Percentiles rank a stretch among this genome's conserved stretches.
Evolutionary conservation across 768 basidiomycete species (phyloP).

Genomic region (Suillus subaureus): DNA sequence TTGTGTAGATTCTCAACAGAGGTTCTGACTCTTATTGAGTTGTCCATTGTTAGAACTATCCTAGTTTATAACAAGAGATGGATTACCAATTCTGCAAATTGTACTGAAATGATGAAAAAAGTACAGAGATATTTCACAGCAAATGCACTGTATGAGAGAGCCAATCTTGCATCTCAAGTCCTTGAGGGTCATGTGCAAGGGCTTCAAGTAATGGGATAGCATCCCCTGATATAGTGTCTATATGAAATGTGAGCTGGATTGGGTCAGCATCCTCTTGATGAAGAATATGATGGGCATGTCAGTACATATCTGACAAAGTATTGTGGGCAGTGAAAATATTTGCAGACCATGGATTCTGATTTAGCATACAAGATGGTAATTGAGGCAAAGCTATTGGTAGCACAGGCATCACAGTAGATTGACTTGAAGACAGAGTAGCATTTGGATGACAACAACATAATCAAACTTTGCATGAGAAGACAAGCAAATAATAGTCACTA

Average conservation of each 20-base stretch:
- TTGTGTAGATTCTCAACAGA: too few species aligned
- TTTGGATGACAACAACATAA: too few species aligned
- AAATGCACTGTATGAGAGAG: background rate
- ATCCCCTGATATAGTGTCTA: background rate
- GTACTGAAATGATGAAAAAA: background rate
- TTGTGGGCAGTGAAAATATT: background rate
- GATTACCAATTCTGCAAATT: background rate
- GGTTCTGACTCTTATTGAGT: too few species aligned
- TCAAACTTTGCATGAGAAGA: too few species aligned
- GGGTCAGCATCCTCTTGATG: background rate
- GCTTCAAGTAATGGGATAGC: background rate
- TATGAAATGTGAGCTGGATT: background rate
- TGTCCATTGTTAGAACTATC: too few species aligned
- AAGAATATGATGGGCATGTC: background rate
- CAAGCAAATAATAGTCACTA: too few species aligned
- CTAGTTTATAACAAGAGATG: too few species aligned
- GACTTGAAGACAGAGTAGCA: conserved; percentile 6
- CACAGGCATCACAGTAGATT: background rate
- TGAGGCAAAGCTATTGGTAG: background rate
- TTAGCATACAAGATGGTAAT: background rate
- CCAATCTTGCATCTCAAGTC: background rate
- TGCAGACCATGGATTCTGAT: background rate
- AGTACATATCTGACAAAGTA: background rate
- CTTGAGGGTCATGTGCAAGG: background rate
- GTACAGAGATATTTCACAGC: background rate